Evolutionary conservation across 352 stramenopile genomes (phyloP), one percentile per base, ranked within the genome.

Genomic region (Peronospora destructor): DNA sequence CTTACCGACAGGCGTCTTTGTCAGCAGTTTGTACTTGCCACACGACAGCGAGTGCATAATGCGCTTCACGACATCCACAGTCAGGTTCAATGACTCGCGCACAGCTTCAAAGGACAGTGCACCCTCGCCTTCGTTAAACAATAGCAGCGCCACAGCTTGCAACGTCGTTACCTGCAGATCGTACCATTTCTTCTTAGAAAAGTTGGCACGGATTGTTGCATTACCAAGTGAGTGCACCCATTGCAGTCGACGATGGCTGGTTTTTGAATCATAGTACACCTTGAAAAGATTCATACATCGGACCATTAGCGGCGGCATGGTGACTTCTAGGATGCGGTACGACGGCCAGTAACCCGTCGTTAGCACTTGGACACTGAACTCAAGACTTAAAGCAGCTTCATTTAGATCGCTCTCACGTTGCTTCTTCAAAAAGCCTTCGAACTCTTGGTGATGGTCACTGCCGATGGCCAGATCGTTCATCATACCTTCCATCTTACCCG

Each of bases 401-500:
- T 59, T 64, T 40, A 58, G 59, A 17, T 58, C 47, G n/a, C 82
- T 77, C 44, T 94, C 71, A 48, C 78, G 73, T 25, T 91, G 75
- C 45, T 84, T 88, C 55, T 88, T 92, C 51, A 98, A 74, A 50
- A 97, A 90, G 1, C 66, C 64, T 32, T 98, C 93, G 64, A 99
- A 99, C 52, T 98, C 92, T 38, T 91, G 83, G 56, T 98, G 93
- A 65, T 98, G 94, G 45, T 99, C 96, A 50, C 75, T 95, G 33
- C 95, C 95, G 35, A 99, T 97, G 13, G 93, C 86, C 55, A 99
- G 60, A 64, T 99, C 97, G 65, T 97, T 98, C 67, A 99, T 88
- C 97, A 99, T 99, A 57, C 96, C 96, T 71, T 99, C 97, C 96
- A 99, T 98, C 73, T 97, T 96, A 28, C 91, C 95, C 21, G 97